phyloP scores from a whole-genome alignment of 495 filamentous ascomycete species.

The Hypoxylon lenormandii region DNA sequence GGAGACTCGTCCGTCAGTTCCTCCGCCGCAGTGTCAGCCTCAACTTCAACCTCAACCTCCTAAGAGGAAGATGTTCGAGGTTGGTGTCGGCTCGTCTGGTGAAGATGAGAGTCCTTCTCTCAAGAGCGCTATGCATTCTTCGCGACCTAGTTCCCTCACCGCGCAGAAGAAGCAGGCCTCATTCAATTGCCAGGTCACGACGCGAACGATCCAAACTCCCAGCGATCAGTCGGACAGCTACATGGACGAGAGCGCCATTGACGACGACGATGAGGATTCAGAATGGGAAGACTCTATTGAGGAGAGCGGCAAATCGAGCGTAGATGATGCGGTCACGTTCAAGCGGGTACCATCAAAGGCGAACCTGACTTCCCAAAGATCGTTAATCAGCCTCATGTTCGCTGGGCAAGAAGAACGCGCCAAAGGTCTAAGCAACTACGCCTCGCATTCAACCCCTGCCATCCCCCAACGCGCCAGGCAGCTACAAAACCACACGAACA shows the following conservation, averaged over 20 bases:
- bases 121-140: conserved; percentile 71
- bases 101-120: conserved; percentile 81
- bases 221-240: conserved; percentile 78
- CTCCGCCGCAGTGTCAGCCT: conserved; percentile 48
- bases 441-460: conserved; percentile 83
- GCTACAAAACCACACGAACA: conserved; percentile 77
- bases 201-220: conserved; percentile 70
- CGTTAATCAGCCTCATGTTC: conserved; percentile 89
- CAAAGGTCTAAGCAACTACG: conserved; percentile 70
- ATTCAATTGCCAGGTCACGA: conserved; percentile 81
- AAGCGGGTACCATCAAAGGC: conserved; percentile 88
- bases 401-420: conserved; percentile 77
- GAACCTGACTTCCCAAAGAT: conserved; percentile 85
- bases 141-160: conserved; percentile 57
- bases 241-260: conserved; percentile 83
- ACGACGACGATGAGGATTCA: conserved; percentile 86
- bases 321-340: conserved; percentile 83
- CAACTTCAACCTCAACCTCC: conserved; percentile 58
- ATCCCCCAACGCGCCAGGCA: conserved; percentile 79
- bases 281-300: conserved; percentile 96
- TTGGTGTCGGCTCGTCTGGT: conserved; percentile 77
- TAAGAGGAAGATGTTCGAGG: conserved; percentile 79
- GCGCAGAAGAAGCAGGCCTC: conserved; percentile 81
- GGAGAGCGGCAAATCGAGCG: conserved; percentile 81
- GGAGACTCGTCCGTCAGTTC: conserved; percentile 63